Base-by-base conservation (phyloP, 345 rosid genomes). In the Orychophragmus violaceus region DNA sequence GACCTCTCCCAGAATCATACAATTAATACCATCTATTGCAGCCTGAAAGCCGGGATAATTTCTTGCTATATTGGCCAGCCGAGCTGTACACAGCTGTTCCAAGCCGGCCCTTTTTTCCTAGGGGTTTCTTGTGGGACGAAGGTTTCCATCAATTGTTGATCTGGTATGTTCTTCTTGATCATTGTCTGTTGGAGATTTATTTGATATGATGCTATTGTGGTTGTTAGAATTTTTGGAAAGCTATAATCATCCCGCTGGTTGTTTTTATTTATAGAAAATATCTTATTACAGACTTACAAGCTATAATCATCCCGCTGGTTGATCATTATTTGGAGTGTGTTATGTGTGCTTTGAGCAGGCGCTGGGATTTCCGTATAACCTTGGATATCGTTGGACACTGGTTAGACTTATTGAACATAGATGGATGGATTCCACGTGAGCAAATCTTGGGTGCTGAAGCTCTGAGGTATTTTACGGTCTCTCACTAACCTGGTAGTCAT, bases 381-480 rank as follows among this genome's bases (percentile, higher is more conserved):
- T 79, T 94, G 92, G 99, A 94, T 84, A 94, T 94, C 9, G 33
- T 90, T 81, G 96, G 99, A 59, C 97, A 88, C 77, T 94, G 99
- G 99, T 85, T 94, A 79, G 97, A 94, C 78, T 75, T 94, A 72
- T 84, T 94, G 82, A 94, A 94, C 62, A 77, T 84, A 29, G 97
- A 94, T 74, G 99, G 99, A 61, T 90, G 99, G 99, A 88, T 94
- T 81, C 99, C 99, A 22, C 90, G 95, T 23, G 99, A 94, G 74
- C 99, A 88, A 79, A 94, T 94, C 71, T 71, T 94, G 65, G 99
- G 99, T 67, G 82, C 97, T 82, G 99, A 94, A 87, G 95, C 99
- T 58, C 82, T 80, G 68, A 94, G 99, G 96, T 94, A 71, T 42
- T 23, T 30, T 56, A 19, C 53, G 35, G 23, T 32, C 53, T 18